These are phyloP conservation scores for Leccinum ochraceum DNA, from an alignment of 768 basidiomycete species.

Conservation along the genomic window DNA sequence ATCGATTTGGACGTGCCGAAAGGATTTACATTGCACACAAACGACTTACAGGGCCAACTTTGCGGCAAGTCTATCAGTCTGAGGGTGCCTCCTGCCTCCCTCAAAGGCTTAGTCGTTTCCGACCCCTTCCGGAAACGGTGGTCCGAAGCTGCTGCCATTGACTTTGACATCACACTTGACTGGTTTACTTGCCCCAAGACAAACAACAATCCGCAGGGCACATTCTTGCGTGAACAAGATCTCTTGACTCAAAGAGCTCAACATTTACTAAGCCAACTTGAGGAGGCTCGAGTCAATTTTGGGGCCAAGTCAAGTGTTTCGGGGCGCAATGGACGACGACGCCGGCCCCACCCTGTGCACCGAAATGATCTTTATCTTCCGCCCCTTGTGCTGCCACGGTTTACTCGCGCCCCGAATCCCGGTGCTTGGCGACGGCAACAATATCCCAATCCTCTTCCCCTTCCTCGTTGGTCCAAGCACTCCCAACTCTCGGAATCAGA, in stretches of 20 bases:
- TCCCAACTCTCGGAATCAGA: constrained; percentile 61
- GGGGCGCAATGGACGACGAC: constrained; percentile 5
- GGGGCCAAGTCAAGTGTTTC: background rate
- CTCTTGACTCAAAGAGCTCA: constrained; percentile 60
- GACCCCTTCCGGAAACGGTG: constrained; percentile 47
- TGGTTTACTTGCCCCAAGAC: constrained; percentile 64
- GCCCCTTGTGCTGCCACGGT: constrained; percentile 35
- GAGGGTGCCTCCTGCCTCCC: constrained; percentile 48
- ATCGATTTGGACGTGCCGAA: constrained; percentile 53
- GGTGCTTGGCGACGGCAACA: constrained; percentile 11
- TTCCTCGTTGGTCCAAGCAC: constrained; percentile 24
- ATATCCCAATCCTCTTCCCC: constrained; percentile 8
- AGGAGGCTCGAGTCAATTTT: constrained; percentile 17
- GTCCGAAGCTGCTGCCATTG: constrained; percentile 63
- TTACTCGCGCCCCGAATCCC: constrained; percentile 9
- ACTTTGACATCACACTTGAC: constrained; percentile 62
- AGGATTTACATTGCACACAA: constrained; percentile 68
- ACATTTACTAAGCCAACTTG: constrained; percentile 46
- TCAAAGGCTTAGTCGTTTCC: constrained; percentile 53
- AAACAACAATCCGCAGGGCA: constrained; percentile 54
- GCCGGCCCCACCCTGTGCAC: constrained; percentile 30
- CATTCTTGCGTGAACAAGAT: constrained; percentile 76
- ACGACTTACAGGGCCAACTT: constrained; percentile 70
- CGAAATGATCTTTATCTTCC: constrained; percentile 54
- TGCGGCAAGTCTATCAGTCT: constrained; percentile 67